Conservation (phyloP, 2,329 filamentous ascomycete species). For the Nigrospora sphaerica region DNA sequence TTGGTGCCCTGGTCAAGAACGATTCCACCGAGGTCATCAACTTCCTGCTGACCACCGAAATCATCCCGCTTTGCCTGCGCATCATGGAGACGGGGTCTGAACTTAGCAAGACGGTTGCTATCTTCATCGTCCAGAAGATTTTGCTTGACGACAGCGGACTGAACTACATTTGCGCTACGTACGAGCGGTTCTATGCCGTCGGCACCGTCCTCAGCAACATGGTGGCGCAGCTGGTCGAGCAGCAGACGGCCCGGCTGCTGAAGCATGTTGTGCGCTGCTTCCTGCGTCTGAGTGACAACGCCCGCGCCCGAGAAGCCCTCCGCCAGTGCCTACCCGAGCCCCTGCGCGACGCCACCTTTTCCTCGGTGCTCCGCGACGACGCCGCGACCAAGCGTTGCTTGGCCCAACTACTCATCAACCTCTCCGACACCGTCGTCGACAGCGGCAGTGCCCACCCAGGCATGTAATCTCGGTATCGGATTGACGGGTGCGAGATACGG, state of each 20-base stretch:
- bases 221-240: slow-evolving; percentile 95
- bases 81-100: slow-evolving; percentile 99
- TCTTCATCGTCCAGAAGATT: slow-evolving; percentile 99
- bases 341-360: slow-evolving; percentile 97
- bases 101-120: slow-evolving; percentile 96
- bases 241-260: slow-evolving; percentile 88
- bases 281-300: slow-evolving; percentile 89
- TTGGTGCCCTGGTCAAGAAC: slow-evolving; percentile 96
- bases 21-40: slow-evolving; percentile 98
- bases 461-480: slow-evolving; percentile 9
- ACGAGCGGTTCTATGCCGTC: slow-evolving; percentile 96
- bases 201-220: slow-evolving; percentile 97
- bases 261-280: slow-evolving; percentile 99
- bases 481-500: no score
- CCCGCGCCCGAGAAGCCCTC: slow-evolving; percentile 86
- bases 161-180: slow-evolving; percentile 97
- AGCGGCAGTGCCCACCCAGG: slow-evolving; percentile 17
- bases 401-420: slow-evolving; percentile 92
- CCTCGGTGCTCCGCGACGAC: slow-evolving; percentile 90
- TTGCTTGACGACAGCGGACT: slow-evolving; percentile 92
- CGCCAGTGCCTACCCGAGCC: slow-evolving; percentile 95
- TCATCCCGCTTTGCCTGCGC: slow-evolving; percentile 91
- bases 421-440: slow-evolving; percentile 77
- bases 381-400: slow-evolving; percentile 96
- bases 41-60: slow-evolving; percentile 96